Base-by-base conservation (phyloP, 306 rosid species). In the Psophocarpus tetragonolobus region DNA sequence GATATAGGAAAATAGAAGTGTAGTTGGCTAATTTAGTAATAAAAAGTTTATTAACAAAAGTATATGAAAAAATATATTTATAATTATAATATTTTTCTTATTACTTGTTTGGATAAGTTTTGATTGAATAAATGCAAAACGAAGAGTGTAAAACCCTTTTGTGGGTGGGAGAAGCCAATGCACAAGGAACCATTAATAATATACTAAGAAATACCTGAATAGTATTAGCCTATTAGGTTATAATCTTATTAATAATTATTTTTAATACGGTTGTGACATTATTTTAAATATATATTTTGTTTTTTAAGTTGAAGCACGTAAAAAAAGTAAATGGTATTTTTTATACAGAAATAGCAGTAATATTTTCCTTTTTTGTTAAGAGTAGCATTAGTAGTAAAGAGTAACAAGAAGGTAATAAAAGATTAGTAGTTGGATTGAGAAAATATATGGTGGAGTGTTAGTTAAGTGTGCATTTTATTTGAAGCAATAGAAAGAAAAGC, bases 401-500 rank as follows among this genome's bases (percentile, higher is more conserved):
- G 20, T 15, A 6, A 30, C 4, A 20, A 30, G 68, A 15, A 6
- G 23, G 21, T 61, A 32, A 15, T 24, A 12, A 61, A 30, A n/a
- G 15, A 61, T 32, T 62, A 32, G 44, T 62, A 8, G 44, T 66
- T 66, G 33, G 71, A 24, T 5, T 39, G 71, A 10, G 10, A 39
- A 66, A 38, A 1, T 3, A n/a, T 9, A 35, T 2, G n/a, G 41
- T 30, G n/a, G n/a, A n/a, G 51, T 66, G 47, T 33, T 65, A 5
- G 50, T 65, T 17, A 33, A 63, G 27, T 4, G 3, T 67, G 54
- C 21, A 67, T 67, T 67, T 67, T 21, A 67, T 39, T 21, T 5
- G 12, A 67, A 67, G 73, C 36, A 67, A 67, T 35, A 29, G 36
- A 10, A 12, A 39, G 73, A 67, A 67, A 67, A 67, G 23, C 3